A percentile compares a stretch with the other conserved stretches of the same genome.
phyloP scores from a whole-genome alignment of 352 stramenopile genomes.

The Phytophthora tubulina region DNA sequence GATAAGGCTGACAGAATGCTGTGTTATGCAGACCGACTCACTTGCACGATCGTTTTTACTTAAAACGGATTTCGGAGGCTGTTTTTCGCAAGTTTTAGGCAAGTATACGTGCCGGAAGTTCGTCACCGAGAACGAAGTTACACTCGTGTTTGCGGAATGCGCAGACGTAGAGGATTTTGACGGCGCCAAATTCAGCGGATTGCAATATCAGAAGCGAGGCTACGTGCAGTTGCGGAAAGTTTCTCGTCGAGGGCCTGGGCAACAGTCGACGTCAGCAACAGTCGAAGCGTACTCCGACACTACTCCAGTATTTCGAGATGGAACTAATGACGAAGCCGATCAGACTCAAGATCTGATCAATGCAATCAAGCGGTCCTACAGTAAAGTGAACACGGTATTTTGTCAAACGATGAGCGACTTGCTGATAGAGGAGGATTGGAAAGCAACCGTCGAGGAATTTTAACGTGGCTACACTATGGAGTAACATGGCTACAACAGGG shows the following conservation, averaged over 20 bases:
- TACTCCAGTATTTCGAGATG: slow-evolving; percentile 3
- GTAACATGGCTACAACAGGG: too few species aligned
- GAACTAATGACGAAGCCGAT: not conserved
- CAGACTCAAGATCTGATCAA: not conserved
- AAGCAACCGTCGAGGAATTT: not conserved
- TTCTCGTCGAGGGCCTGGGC: not conserved
- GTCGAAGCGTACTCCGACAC: not conserved
- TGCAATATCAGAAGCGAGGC: slow-evolving; percentile 3
- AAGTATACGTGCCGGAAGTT: slow-evolving; percentile 43
- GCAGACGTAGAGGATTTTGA: slow-evolving; percentile 20
- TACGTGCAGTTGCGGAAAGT: slow-evolving; percentile 1
- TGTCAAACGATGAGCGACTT: slow-evolving; percentile 6
- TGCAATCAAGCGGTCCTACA: not conserved
- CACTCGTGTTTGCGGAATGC: slow-evolving; percentile 46
- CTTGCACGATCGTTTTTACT: slow-evolving; percentile 8
- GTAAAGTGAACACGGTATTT: not conserved
- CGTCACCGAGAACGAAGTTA: slow-evolving; percentile 38
- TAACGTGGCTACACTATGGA: too few species aligned
- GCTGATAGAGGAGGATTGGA: slow-evolving; percentile 10
- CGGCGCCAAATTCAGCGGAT: not conserved
- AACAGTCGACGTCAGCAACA: not conserved
- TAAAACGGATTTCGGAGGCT: not conserved
- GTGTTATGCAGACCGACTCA: not conserved
- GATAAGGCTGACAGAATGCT: too few species aligned
- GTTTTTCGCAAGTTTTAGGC: not conserved